phyloP scores from a whole-genome alignment of 2,329 filamentous ascomycete genomes.

The Aquanectria penicillioides region DNA sequence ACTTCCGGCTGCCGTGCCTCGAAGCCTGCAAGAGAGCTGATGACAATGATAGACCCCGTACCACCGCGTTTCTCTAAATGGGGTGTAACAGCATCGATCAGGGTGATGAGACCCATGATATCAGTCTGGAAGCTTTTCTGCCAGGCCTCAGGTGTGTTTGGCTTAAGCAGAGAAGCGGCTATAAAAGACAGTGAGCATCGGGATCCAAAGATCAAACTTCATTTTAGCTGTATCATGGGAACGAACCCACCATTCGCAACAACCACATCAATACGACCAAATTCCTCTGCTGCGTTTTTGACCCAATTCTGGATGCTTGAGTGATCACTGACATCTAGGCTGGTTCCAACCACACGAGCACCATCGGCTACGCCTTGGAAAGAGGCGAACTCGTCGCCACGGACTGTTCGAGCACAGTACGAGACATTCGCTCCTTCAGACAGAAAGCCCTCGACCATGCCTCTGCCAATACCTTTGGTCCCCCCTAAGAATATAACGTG shows the following conservation, averaged over 20 bases:
- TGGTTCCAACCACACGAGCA: constrained; percentile 30
- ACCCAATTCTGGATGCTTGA: constrained; percentile 31
- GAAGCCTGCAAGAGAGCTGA: constrained; percentile 39
- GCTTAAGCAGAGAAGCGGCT: constrained; percentile 28
- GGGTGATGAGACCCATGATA: constrained; percentile 34
- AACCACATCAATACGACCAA: constrained; percentile 37
- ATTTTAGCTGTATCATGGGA: neutral
- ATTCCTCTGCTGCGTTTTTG: constrained; percentile 23
- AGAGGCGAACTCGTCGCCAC: constrained; percentile 33
- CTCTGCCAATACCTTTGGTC: constrained; percentile 39
- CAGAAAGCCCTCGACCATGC: constrained; percentile 33
- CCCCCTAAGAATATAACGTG: constrained; percentile 27
- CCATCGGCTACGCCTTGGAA: constrained; percentile 17
- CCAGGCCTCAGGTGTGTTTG: constrained; percentile 28
- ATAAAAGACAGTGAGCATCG: neutral
- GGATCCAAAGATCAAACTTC: neutral
- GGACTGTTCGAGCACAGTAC: constrained; percentile 34
- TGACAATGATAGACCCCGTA: constrained; percentile 37
- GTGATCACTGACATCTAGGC: constrained; percentile 34
- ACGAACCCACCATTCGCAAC: constrained; percentile 34
- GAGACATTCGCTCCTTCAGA: constrained; percentile 42
- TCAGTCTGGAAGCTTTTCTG: constrained; percentile 39
- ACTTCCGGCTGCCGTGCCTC: constrained; percentile 22
- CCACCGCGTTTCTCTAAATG: constrained; percentile 30
- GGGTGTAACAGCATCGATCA: constrained; percentile 32